A percentile compares a stretch with the other conserved stretches of the same genome.
These are phyloP conservation scores for Aspergillus japonicus DNA, from an alignment of 2,329 filamentous ascomycete species.

Conservation along the genomic window DNA sequence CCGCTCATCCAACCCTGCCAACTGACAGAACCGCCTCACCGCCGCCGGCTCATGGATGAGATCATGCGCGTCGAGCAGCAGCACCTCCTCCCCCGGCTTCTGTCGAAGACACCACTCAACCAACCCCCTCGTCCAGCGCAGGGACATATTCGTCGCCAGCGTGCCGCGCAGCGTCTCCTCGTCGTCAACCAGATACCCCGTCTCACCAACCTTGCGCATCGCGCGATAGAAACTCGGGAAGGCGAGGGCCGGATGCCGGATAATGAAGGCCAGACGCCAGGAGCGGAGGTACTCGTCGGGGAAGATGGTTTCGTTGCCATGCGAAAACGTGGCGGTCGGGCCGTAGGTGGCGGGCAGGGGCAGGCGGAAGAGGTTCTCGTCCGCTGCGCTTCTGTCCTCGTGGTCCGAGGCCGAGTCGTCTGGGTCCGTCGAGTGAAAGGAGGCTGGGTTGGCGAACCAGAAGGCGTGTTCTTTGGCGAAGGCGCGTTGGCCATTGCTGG, in stretches of 20 bases:
- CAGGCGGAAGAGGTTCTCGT: constrained; percentile 16
- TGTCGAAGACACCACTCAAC: neutral
- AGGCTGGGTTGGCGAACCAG: constrained; percentile 28
- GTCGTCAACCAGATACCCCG: neutral
- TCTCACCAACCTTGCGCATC: neutral
- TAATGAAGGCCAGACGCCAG: constrained; percentile 1
- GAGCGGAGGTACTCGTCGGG: constrained; percentile 1
- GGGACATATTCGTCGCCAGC: neutral
- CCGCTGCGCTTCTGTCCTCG: constrained; percentile 2
- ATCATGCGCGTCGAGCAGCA: neutral
- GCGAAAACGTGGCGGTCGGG: constrained; percentile 21
- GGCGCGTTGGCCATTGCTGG: constrained; percentile 26
- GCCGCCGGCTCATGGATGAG: neutral
- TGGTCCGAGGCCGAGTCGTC: neutral
- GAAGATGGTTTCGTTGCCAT: neutral
- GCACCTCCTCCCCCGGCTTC: neutral
- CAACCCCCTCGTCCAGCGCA: neutral
- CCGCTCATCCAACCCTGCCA: neutral
- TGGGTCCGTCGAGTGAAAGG: constrained; percentile 10
- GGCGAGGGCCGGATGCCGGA: neutral
- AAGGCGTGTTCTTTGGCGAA: constrained; percentile 41
- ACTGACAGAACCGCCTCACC: neutral
- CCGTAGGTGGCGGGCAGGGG: constrained; percentile 19
- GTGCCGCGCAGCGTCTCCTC: neutral
- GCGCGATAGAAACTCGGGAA: constrained; percentile 1